phyloP scores from a whole-genome alignment of 768 basidiomycete genomes.

The Lactifluus subvellereus region DNA sequence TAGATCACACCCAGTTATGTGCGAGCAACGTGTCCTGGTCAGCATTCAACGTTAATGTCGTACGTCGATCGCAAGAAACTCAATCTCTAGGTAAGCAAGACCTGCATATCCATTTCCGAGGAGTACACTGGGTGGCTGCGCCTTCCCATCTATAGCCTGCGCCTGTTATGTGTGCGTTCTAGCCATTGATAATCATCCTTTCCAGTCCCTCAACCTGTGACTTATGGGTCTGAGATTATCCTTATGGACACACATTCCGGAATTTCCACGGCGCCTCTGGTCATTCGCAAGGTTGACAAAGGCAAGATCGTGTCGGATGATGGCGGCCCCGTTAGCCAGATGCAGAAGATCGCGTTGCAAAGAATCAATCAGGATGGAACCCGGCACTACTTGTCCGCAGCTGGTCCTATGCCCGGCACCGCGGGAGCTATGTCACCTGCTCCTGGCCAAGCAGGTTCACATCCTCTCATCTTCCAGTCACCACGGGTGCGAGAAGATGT shows the following conservation, averaged over 20 bases:
- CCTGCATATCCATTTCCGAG: conserved; percentile 33
- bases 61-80: conserved; percentile 64
- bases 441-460: conserved; percentile 76
- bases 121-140: conserved; percentile 6
- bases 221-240: conserved; percentile 85
- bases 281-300: conserved; percentile 92
- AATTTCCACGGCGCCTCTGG: conserved; percentile 76
- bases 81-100: conserved; percentile 58
- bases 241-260: conserved; percentile 82
- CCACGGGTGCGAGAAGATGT: conserved; percentile 79
- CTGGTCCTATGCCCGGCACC: conserved; percentile 77
- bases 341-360: conserved; percentile 93
- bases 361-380: conserved; percentile 76
- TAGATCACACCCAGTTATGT: conserved; percentile 75
- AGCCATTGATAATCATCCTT: neutral
- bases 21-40: conserved; percentile 93
- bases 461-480: conserved; percentile 71
- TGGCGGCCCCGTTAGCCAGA: conserved; percentile 89
- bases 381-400: conserved; percentile 83
- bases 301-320: conserved; percentile 81
- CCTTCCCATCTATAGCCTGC: conserved; percentile 10
- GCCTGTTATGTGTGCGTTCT: neutral
- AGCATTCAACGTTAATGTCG: conserved; percentile 89
- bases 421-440: conserved; percentile 62
- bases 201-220: conserved; percentile 71